Percentiles rank a stretch among this genome's conserved stretches.
phyloP scores from a whole-genome alignment of 495 filamentous ascomycete species.

The Penicillium chermesinum region DNA sequence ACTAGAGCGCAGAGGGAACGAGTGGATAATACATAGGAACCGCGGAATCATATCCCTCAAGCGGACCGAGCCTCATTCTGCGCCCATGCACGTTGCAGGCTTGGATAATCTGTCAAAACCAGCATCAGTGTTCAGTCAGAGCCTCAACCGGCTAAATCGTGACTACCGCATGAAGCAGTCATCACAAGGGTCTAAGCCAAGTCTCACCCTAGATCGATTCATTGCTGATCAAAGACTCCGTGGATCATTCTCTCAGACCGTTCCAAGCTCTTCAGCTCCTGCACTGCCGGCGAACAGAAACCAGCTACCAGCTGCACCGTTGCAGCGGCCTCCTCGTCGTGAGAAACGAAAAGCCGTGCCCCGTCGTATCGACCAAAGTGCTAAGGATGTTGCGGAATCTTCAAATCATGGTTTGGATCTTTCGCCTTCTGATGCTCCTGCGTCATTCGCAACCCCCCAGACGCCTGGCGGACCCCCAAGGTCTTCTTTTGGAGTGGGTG shows the following conservation, averaged over 20 bases:
- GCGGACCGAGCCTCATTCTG: constrained; percentile 29
- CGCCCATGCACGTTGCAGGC: constrained; percentile 36
- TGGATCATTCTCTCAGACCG: background rate
- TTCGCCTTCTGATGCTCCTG: no score
- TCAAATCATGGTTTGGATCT: constrained; percentile 3
- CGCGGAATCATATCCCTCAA: constrained; percentile 30
- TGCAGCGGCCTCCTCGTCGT: background rate
- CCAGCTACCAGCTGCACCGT: background rate
- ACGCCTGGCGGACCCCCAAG: background rate
- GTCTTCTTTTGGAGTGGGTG: constrained; percentile 7
- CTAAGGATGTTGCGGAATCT: constrained; percentile 22
- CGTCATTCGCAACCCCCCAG: no score
- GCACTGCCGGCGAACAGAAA: background rate
- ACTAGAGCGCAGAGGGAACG: constrained; percentile 22
- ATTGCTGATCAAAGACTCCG: constrained; percentile 18
- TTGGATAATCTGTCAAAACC: constrained; percentile 11
- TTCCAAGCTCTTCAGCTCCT: background rate
- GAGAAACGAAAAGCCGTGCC: constrained; percentile 28
- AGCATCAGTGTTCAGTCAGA: constrained; percentile 22
- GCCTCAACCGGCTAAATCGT: constrained; percentile 24
- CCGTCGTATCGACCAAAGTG: constrained; percentile 42
- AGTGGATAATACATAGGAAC: constrained; percentile 36
- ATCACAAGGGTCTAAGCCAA: constrained; percentile 12
- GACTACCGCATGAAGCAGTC: constrained; percentile 17
- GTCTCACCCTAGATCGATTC: constrained; percentile 37